phyloP scores from a whole-genome alignment of 1,284 basidiomycete genomes.

The Trichosporon sp. region DNA sequence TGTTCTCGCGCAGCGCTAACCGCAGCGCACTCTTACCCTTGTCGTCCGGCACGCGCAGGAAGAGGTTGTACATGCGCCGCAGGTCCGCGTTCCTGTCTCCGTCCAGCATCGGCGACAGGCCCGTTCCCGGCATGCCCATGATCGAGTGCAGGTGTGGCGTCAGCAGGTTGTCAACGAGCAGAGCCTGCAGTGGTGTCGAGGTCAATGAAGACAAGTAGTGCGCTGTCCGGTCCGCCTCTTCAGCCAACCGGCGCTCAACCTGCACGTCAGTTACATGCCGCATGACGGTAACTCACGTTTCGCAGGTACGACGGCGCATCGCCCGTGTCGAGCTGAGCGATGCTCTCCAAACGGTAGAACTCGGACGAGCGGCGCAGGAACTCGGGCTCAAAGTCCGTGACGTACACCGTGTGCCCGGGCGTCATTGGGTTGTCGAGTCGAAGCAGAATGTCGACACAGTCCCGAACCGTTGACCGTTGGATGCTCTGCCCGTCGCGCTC shows the following conservation, averaged over 20 bases:
- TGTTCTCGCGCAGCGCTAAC: conserved; percentile 71
- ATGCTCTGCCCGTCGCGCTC: conserved; percentile 91
- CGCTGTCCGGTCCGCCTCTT: conserved; percentile 83
- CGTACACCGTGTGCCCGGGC: conserved; percentile 69
- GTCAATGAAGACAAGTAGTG: conserved; percentile 86
- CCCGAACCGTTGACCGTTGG: conserved; percentile 86
- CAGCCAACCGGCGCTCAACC: conserved; percentile 79
- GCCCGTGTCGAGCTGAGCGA: conserved; percentile 69
- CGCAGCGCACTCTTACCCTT: conserved; percentile 69
- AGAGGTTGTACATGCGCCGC: conserved; percentile 77
- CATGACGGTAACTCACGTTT: conserved; percentile 62
- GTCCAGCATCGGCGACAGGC: conserved; percentile 86
- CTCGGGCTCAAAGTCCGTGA: conserved; percentile 79
- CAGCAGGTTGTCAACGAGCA: conserved; percentile 78
- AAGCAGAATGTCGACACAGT: conserved; percentile 81
- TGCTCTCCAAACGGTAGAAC: conserved; percentile 81
- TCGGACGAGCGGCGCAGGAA: conserved; percentile 74
- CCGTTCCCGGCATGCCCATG: conserved; percentile 79
- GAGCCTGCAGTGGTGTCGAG: conserved; percentile 67
- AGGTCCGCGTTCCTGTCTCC: conserved; percentile 76
- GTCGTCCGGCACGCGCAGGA: conserved; percentile 66
- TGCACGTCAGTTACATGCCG: conserved; percentile 51
- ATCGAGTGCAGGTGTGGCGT: conserved; percentile 74
- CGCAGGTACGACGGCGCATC: conserved; percentile 82
- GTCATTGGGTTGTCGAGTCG: conserved; percentile 57